Conservation (phyloP, 345 rosid species). For the Pistacia integerrima region DNA sequence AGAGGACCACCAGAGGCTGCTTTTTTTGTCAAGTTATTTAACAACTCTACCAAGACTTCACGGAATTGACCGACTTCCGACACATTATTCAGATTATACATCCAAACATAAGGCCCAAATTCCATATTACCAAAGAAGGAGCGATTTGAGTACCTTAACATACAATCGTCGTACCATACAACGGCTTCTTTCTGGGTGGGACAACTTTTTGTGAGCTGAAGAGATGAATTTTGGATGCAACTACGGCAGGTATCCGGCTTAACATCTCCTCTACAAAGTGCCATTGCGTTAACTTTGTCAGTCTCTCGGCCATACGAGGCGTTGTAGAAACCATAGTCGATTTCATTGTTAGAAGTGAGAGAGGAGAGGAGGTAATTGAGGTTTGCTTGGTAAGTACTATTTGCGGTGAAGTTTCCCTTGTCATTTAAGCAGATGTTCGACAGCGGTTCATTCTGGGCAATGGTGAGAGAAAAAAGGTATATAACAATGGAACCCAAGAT, state of each 20-base stretch:
- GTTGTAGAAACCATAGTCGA: no score
- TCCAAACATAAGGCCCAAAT: background rate
- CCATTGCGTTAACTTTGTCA: no score
- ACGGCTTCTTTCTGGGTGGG: slow-evolving; percentile 32
- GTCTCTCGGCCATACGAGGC: no score
- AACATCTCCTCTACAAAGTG: slow-evolving; percentile 53
- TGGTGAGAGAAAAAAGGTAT: background rate
- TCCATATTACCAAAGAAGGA: slow-evolving; percentile 29
- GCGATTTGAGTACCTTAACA: slow-evolving; percentile 42
- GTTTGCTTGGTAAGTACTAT: slow-evolving; percentile 35
- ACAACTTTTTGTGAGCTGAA: slow-evolving; percentile 17
- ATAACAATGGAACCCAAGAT: background rate
- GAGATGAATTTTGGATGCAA: slow-evolving; percentile 35
- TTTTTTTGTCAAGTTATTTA: slow-evolving; percentile 4
- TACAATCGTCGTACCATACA: slow-evolving; percentile 42
- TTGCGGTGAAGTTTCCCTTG: slow-evolving; percentile 39
- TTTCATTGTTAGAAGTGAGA: no score
- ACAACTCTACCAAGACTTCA: background rate
- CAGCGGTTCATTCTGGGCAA: background rate
- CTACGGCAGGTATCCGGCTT: slow-evolving; percentile 29
- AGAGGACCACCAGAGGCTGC: slow-evolving; percentile 28
- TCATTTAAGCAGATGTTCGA: slow-evolving; percentile 18
- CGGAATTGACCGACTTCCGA: slow-evolving; percentile 14
- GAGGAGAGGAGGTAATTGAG: slow-evolving; percentile 30
- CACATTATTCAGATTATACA: background rate